Conservation (phyloP, 805 yeast species). For the Wickerhamomyces canadensis region DNA sequence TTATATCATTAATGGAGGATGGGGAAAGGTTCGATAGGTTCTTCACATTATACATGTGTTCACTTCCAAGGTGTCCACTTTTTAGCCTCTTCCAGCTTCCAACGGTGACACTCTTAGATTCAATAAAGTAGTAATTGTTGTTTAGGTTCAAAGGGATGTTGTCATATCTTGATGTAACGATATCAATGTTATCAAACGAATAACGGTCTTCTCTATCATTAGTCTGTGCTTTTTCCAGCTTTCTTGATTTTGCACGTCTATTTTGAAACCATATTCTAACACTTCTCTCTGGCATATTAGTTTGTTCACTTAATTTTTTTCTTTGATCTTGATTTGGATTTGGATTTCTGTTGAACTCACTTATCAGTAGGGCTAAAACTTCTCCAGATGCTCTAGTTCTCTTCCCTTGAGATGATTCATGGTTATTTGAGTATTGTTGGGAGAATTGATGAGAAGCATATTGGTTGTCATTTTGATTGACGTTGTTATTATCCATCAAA, state of each 20-base stretch:
- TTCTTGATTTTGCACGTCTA: constrained; percentile 72
- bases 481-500: constrained; percentile 3
- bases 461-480: not conserved
- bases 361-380: constrained; percentile 59
- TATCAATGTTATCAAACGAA: constrained; percentile 4
- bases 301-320: constrained; percentile 59
- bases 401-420: constrained; percentile 28
- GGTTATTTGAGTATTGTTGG: constrained; percentile 10
- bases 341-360: constrained; percentile 65
- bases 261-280: constrained; percentile 94
- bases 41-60: constrained; percentile 33
- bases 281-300: constrained; percentile 82
- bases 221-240: constrained; percentile 46
- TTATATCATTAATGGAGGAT: constrained; percentile 51
- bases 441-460: not conserved
- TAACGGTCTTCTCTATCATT: constrained; percentile 15
- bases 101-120: constrained; percentile 62
- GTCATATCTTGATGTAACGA: constrained; percentile 28
- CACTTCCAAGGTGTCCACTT: constrained; percentile 45
- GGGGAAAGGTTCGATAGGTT: constrained; percentile 63
- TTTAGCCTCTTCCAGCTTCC: constrained; percentile 80
- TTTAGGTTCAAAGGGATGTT: constrained; percentile 50
- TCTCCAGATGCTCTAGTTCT: constrained; percentile 78
- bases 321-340: constrained; percentile 73
- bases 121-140: constrained; percentile 63